A percentile compares a stretch with the other conserved stretches of the same genome.
Evolutionary conservation across 257 asterid species (phyloP).

Genomic region (Solanum pinnatisectum): DNA sequence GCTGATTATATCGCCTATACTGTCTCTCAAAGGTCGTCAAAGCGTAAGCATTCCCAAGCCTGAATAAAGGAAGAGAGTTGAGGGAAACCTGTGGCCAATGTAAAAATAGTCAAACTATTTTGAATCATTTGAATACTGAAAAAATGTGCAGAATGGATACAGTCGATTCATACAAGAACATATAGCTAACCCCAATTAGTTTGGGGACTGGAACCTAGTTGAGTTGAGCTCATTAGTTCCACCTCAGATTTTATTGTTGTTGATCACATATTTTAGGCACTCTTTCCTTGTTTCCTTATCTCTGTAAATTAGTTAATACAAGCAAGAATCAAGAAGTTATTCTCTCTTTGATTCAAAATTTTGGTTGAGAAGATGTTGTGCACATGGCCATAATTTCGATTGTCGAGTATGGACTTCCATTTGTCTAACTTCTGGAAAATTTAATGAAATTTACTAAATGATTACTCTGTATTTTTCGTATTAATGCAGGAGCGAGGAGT

Average conservation of each 20-base stretch:
- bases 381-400: background rate
- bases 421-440: background rate
- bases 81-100: background rate
- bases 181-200: background rate
- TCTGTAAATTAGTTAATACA: background rate
- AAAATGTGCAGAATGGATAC: background rate
- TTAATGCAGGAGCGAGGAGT: conserved; percentile 78
- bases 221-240: background rate
- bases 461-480: background rate
- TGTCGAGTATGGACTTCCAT: background rate
- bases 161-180: background rate
- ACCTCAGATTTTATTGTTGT: background rate
- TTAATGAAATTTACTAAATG: background rate
- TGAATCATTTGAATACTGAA: background rate
- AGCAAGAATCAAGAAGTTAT: background rate
- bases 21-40: background rate
- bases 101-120: background rate
- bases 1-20: background rate
- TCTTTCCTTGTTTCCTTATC: background rate
- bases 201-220: background rate
- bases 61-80: background rate
- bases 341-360: background rate
- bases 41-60: background rate
- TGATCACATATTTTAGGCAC: background rate
- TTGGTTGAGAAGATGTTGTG: background rate